Evolutionary conservation across 2,329 filamentous ascomycete species (phyloP).

Genomic region (Colletotrichum scovillei): DNA sequence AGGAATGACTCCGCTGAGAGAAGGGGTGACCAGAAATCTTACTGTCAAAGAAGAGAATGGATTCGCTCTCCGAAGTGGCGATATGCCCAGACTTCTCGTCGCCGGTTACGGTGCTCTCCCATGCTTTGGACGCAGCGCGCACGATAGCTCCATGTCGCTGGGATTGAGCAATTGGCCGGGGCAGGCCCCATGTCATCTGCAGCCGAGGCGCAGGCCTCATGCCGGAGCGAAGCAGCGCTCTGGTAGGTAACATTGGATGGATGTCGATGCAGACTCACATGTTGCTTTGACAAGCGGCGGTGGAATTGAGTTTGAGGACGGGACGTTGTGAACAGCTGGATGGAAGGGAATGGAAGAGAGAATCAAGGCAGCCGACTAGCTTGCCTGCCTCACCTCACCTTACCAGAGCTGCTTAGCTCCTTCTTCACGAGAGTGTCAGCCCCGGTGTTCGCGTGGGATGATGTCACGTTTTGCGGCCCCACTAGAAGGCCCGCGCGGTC

Average conservation of each 20-base stretch:
- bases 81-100: slow-evolving; percentile 85
- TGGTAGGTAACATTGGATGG: slow-evolving; percentile 21
- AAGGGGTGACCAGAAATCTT: slow-evolving; percentile 42
- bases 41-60: slow-evolving; percentile 92
- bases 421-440: background rate
- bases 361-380: background rate
- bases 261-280: slow-evolving; percentile 12
- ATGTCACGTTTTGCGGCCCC: slow-evolving; percentile 25
- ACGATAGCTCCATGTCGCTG: slow-evolving; percentile 10
- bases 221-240: slow-evolving; percentile 25
- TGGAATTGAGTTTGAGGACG: background rate
- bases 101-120: slow-evolving; percentile 60
- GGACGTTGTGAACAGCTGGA: background rate
- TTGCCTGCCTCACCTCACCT: slow-evolving; percentile 7
- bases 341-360: background rate
- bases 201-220: slow-evolving; percentile 3
- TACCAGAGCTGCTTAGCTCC: slow-evolving; percentile 8
- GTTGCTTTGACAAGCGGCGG: background rate
- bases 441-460: slow-evolving; percentile 17
- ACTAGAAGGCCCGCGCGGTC: slow-evolving; percentile 6
- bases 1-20: background rate
- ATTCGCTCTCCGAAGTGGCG: slow-evolving; percentile 78
- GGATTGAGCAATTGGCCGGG: slow-evolving; percentile 6
- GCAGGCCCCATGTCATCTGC: slow-evolving; percentile 8
- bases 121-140: slow-evolving; percentile 41